These are phyloP conservation scores for Fonsecaea erecta DNA, from an alignment of 2,329 filamentous ascomycete genomes.

Conservation along the genomic window DNA sequence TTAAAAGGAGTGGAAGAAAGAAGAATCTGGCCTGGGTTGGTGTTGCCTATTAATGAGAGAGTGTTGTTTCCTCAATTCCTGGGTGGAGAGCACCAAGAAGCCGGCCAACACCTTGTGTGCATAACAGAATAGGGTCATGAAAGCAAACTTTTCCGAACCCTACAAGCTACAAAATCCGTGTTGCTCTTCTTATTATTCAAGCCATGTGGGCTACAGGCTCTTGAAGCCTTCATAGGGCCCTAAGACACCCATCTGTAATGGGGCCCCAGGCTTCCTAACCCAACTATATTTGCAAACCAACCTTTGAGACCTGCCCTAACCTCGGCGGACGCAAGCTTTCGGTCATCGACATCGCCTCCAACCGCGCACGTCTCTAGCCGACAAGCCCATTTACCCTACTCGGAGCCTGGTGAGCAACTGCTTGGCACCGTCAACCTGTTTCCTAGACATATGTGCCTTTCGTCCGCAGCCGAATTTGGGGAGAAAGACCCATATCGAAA, in stretches of 20 bases:
- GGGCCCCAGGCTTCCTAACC: neutral
- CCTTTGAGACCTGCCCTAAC: no score
- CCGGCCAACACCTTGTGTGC: conserved; percentile 1
- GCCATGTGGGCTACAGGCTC: neutral
- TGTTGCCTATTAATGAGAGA: neutral
- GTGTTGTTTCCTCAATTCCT: no score
- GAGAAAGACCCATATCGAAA: no score
- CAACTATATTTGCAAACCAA: no score
- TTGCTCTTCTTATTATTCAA: neutral
- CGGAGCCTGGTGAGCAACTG: neutral
- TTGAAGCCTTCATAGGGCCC: neutral
- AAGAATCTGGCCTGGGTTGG: neutral
- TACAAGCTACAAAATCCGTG: neutral
- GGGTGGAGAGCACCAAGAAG: conserved; percentile 8
- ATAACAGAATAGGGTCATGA: neutral
- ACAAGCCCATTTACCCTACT: no score
- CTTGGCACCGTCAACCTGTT: neutral
- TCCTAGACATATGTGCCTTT: neutral
- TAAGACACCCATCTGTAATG: neutral
- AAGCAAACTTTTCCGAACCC: neutral
- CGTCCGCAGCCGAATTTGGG: neutral
- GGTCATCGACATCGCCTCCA: no score
- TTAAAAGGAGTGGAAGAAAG: neutral
- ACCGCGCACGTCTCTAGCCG: no score
- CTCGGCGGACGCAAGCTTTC: no score